phyloP scores from a whole-genome alignment of 2,329 filamentous ascomycete species.

The Fusarium nelsonii region DNA sequence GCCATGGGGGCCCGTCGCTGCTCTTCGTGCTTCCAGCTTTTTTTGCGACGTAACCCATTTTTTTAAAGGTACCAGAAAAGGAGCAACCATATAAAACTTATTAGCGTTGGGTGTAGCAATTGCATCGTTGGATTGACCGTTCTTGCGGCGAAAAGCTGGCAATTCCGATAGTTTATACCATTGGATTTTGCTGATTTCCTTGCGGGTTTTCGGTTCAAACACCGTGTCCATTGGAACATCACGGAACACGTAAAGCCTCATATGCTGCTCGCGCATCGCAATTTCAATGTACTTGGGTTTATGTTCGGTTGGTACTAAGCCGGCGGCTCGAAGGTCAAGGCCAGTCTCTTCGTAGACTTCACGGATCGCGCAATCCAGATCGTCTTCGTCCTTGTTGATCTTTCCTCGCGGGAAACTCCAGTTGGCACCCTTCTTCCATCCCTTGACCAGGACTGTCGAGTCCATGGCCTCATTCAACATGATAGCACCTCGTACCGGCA shows the following conservation, averaged over 20 bases:
- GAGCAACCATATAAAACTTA: conserved; percentile 98
- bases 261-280: conserved; percentile 91
- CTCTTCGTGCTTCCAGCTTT: conserved; percentile 72
- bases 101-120: conserved; percentile 73
- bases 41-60: conserved; percentile 91
- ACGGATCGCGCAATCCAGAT: conserved; percentile 91
- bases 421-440: conserved; percentile 95
- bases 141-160: conserved; percentile 82
- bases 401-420: conserved; percentile 98
- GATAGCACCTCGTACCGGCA: conserved; percentile 94
- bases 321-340: conserved; percentile 81
- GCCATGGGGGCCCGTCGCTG: conserved; percentile 55
- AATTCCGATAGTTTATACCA: conserved; percentile 95
- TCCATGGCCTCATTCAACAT: conserved; percentile 96
- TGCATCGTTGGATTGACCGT: conserved; percentile 66
- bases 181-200: conserved; percentile 96
- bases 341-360: conserved; percentile 98
- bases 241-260: conserved; percentile 91
- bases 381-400: conserved; percentile 97
- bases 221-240: conserved; percentile 86
- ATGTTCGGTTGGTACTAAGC: conserved; percentile 78
- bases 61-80: conserved; percentile 86
- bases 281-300: conserved; percentile 88
- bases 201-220: conserved; percentile 91
- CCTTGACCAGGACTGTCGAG: conserved; percentile 90